phyloP scores from a whole-genome alignment of 139 green algal species.

The Haematococcus sp. region DNA sequence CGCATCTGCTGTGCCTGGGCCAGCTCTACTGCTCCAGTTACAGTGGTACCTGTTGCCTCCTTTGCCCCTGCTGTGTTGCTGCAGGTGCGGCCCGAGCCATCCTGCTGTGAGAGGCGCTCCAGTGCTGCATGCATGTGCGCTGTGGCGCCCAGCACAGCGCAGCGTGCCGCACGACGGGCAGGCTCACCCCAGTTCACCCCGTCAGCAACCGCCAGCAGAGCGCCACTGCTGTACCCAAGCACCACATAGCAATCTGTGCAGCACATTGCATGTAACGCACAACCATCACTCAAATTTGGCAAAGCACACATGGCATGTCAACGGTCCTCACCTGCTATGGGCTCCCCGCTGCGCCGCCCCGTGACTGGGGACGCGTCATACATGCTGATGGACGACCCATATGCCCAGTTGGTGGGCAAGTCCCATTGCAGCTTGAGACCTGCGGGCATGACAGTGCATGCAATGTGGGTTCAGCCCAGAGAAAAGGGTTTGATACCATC shows the following conservation, averaged over 20 bases:
- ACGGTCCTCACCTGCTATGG: constrained; percentile 15
- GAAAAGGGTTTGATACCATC: too few relatives aligned
- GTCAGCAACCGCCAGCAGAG: constrained; percentile 36
- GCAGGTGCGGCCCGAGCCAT: neutral
- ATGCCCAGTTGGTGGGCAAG: constrained; percentile 16
- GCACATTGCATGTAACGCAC: neutral
- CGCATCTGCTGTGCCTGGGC: neutral
- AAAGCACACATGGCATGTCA: neutral
- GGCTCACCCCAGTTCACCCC: constrained; percentile 47
- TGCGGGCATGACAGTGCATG: too few relatives aligned
- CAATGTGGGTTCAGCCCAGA: too few relatives aligned
- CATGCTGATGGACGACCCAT: constrained; percentile 37
- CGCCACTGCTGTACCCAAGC: neutral
- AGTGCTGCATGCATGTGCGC: constrained; percentile 26
- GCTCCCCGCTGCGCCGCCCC: constrained; percentile 36
- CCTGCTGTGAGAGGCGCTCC: neutral
- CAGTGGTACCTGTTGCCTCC: neutral
- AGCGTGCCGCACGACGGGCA: constrained; percentile 27
- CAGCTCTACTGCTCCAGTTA: neutral
- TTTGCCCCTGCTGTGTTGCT: neutral
- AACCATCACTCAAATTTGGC: neutral
- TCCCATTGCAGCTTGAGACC: constrained; percentile 17
- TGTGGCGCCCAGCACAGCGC: constrained; percentile 32
- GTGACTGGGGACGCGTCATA: constrained; percentile 34
- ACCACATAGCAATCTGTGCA: neutral